Conservation (phyloP, 352 stramenopile genomes). For the Globisporangium mamillatum region DNA sequence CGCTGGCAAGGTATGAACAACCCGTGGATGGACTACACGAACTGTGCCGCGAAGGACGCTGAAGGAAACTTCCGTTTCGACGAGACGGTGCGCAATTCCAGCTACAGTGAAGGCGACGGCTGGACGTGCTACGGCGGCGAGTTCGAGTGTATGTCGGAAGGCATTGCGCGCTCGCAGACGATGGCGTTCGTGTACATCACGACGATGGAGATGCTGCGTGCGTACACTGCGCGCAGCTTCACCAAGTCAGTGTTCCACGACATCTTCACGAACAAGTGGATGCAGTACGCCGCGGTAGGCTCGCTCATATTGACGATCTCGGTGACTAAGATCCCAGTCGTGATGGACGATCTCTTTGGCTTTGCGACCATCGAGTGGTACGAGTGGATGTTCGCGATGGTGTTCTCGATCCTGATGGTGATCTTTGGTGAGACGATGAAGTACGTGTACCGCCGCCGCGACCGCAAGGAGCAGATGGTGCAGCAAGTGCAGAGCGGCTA, state of each 20-base stretch:
- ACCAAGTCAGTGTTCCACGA: conserved; percentile 70
- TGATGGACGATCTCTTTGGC: conserved; percentile 67
- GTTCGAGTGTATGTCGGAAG: conserved; percentile 60
- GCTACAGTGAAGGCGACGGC: conserved; percentile 40
- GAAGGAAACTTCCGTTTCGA: background rate
- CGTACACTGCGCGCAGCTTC: conserved; percentile 76
- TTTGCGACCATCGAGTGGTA: conserved; percentile 72
- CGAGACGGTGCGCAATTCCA: conserved; percentile 15
- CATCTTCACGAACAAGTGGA: conserved; percentile 79
- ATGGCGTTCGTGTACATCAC: conserved; percentile 82
- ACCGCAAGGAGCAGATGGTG: conserved; percentile 38
- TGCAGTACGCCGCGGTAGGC: conserved; percentile 65
- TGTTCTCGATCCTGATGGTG: conserved; percentile 67
- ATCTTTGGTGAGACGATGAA: conserved; percentile 71
- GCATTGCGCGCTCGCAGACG: conserved; percentile 61
- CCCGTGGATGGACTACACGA: background rate
- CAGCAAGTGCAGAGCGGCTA: conserved; percentile 41
- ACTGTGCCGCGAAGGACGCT: background rate
- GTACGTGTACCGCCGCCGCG: conserved; percentile 51
- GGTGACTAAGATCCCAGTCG: conserved; percentile 65
- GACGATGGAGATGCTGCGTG: conserved; percentile 70
- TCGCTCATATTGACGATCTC: conserved; percentile 57
- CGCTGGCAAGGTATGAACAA: conserved; percentile 8
- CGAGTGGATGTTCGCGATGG: conserved; percentile 72
- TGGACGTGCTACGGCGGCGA: conserved; percentile 47